phyloP scores from a whole-genome alignment of 371 early-diverging fungal genomes.

The Mucor sp. region DNA sequence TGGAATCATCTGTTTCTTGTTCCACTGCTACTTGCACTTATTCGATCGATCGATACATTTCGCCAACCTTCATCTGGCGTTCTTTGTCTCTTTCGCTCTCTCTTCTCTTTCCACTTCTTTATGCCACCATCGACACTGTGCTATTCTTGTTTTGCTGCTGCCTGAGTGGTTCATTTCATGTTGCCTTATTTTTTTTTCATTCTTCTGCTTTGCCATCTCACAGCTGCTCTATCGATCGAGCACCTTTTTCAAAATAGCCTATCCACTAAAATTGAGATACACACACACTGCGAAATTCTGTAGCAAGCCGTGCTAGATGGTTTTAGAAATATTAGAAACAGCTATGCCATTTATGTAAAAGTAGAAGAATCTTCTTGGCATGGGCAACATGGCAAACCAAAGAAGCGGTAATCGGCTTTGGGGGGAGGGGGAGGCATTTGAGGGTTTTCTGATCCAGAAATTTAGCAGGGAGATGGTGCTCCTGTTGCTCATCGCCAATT shows the following conservation, averaged over 20 bases:
- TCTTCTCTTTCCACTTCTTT: not conserved
- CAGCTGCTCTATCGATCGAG: not conserved
- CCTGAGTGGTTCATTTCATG: not conserved
- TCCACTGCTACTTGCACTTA: not conserved
- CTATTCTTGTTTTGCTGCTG: not conserved
- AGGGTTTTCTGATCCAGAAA: not conserved
- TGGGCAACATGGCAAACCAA: not conserved
- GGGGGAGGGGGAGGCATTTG: not conserved
- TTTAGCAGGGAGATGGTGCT: not conserved
- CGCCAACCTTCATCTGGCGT: not conserved
- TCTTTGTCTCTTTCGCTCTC: not conserved
- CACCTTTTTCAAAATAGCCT: not conserved
- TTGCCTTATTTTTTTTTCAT: not conserved
- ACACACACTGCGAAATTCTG: no score
- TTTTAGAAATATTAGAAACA: not conserved
- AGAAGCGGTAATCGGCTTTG: not conserved
- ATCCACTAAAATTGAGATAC: no score
- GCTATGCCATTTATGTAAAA: not conserved
- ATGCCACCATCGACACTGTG: not conserved
- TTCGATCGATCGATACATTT: conserved; percentile 4
- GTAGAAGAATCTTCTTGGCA: not conserved
- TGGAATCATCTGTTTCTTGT: not conserved
- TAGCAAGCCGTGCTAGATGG: no score
- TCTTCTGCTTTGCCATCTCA: no score
- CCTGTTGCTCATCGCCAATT: not conserved